A percentile compares a stretch with the other conserved stretches of the same genome.
Evolutionary conservation across 225 moss, liverwort and hornwort genomes (phyloP).

Genomic region (Neckera pumila): DNA sequence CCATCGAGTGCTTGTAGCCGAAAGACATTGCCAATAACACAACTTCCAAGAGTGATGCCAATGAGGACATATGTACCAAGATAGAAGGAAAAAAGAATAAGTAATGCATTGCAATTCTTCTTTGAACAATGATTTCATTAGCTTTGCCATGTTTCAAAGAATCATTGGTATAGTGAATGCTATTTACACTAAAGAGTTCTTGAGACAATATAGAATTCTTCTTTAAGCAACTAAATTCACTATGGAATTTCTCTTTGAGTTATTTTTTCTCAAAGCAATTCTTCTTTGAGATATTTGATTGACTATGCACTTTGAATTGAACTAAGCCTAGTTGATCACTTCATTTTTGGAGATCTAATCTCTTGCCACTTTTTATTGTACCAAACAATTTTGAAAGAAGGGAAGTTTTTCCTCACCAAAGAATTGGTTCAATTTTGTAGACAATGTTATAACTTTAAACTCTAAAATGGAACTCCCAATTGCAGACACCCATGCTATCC

Average conservation of each 20-base stretch:
- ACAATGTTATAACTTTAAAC: rapidly evolving
- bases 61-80: background rate
- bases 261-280: background rate
- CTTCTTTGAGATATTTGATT: background rate
- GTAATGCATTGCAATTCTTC: background rate
- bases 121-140: background rate
- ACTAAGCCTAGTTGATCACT: background rate
- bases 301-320: too few relatives aligned
- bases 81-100: background rate
- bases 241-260: background rate
- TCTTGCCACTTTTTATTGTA: background rate
- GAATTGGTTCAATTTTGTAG: background rate
- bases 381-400: background rate
- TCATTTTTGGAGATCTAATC: background rate
- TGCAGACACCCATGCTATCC: background rate
- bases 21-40: background rate
- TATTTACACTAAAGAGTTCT: background rate
- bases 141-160: background rate
- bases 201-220: background rate
- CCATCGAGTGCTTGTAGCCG: background rate
- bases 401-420: background rate
- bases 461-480: rapidly evolving
- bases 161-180: background rate
- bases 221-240: background rate
- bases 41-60: background rate